Base-by-base conservation (phyloP, 2,329 filamentous ascomycete species). In the Coleophoma crateriformis region DNA sequence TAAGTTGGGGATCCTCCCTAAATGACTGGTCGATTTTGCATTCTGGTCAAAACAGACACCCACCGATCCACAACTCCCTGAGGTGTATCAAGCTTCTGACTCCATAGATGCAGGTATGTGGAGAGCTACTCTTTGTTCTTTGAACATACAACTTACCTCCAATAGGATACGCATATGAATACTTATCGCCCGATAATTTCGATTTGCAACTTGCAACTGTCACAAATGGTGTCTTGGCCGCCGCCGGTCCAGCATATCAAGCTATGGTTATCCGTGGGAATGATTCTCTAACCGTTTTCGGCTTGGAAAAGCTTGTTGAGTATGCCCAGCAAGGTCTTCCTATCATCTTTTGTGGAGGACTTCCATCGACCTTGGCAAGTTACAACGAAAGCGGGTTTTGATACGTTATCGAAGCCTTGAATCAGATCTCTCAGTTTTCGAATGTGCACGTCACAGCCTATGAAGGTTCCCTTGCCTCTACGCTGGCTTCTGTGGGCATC, bases 131-230 rank as follows among this genome's bases (percentile, higher is more conserved):
- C 6, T n/a, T 8, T 38, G 14, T 13, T 12, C 14, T 37, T 38
- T 38, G 12, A 38, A 17, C 14, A 38, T 38, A 17, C 6, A n/a
- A 7, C 35, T 38, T 17, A n/a, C 11, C 7, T 42, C 17, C 7
- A n/a, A n/a, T 33, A 53, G 56, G 56, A 7, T 58, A 51, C 45
- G 45, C 52, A 33, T 54, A 58, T 39, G 67, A 70, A 12, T 77
- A 76, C 50, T 59, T 77, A 0, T 65, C 64, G 2, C 68, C 73
- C 0, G 69, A 71, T 14, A 76, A 75, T 47, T 68, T 78, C 27
- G 60, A 48, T 1, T 65, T 71, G 0, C 62, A 67, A 0, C 50
- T 66, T 10, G 72, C 72, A 1, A 50, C 54, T 2, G 71, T 76
- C 1, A 33, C 49, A 3, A 51, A 69, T 32, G 61, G 59, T 1